Evolutionary conservation across 2,329 filamentous ascomycete species (phyloP).

Genomic region (Drechslerella stenobrocha): DNA sequence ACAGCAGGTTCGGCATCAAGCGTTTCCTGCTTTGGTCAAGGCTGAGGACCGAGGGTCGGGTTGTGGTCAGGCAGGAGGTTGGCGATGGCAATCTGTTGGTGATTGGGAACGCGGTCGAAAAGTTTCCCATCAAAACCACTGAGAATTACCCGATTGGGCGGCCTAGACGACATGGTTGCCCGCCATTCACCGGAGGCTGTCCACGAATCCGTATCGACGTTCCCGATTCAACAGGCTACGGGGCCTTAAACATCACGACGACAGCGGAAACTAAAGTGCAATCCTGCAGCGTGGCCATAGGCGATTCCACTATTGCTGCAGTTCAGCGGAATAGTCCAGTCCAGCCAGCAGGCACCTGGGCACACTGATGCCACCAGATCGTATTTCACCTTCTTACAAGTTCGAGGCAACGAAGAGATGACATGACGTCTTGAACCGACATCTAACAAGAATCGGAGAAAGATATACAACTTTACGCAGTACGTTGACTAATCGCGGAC

Average conservation of each 20-base stretch:
- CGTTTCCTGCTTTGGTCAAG: conserved; percentile 4
- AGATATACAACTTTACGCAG: not conserved
- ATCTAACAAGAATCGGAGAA: not conserved
- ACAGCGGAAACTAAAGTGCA: not conserved
- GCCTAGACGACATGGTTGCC: conserved; percentile 8
- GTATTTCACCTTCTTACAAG: not conserved
- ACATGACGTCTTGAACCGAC: not conserved
- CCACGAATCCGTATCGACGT: conserved; percentile 32
- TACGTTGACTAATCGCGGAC: conserved; percentile 1
- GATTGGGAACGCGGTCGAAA: not conserved
- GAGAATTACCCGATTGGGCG: conserved; percentile 20
- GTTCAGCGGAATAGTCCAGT: not conserved
- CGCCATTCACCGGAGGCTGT: conserved; percentile 10
- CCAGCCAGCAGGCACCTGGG: not conserved
- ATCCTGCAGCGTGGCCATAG: not conserved
- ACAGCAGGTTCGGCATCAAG: conserved; percentile 45
- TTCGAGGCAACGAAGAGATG: not conserved
- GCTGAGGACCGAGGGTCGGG: conserved; percentile 10
- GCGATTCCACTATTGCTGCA: not conserved
- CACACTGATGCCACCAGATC: not conserved
- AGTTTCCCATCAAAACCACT: not conserved
- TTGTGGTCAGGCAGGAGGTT: conserved; percentile 10
- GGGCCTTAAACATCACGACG: not conserved
- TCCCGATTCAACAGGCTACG: conserved; percentile 19
- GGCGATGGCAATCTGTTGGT: not conserved